phyloP scores from a whole-genome alignment of 163 green algal species.

The Scenedesmus sp. region DNA sequence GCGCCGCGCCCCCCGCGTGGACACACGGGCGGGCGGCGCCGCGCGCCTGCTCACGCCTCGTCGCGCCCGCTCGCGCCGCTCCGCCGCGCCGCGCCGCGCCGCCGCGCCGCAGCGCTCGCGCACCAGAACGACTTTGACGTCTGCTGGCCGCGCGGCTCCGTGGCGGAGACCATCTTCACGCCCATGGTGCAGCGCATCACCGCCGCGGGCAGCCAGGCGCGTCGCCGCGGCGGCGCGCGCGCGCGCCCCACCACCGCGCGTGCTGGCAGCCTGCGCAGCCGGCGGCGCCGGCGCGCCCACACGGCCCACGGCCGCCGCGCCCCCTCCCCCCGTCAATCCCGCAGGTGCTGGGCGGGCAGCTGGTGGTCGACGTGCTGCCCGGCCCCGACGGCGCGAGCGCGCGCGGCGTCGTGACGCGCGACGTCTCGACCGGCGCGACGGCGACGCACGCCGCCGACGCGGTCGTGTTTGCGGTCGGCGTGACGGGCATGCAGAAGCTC shows the following conservation, averaged over 20 bases:
- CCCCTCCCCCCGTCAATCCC: background rate
- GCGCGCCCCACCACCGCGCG: background rate
- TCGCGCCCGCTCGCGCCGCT: too few relatives aligned
- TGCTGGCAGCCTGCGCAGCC: background rate
- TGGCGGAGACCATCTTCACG: constrained; percentile 90
- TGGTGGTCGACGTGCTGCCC: constrained; percentile 66
- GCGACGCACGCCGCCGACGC: constrained; percentile 73
- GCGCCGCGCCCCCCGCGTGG: too few relatives aligned
- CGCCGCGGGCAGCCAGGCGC: constrained; percentile 49
- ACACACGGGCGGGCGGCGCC: too few relatives aligned
- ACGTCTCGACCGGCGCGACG: constrained; percentile 49
- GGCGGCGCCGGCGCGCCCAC: too few relatives aligned
- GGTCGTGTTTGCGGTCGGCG: constrained; percentile 89
- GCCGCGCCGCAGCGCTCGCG: constrained; percentile 15
- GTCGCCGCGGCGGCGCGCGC: constrained; percentile 8
- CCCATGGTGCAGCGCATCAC: constrained; percentile 81
- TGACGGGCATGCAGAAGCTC: constrained; percentile 91
- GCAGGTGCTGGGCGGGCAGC: constrained; percentile 49
- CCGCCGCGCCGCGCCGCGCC: too few relatives aligned
- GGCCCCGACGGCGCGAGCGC: constrained; percentile 39
- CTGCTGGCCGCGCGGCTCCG: constrained; percentile 86
- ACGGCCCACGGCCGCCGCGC: background rate
- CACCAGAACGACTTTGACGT: constrained; percentile 82
- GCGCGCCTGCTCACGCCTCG: too few relatives aligned
- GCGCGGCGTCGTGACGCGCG: constrained; percentile 24